Evolutionary conservation across 768 basidiomycete species (phyloP), one percentile per base, ranked within the genome.

Genomic region (Phlebiopsis flavidoalba): DNA sequence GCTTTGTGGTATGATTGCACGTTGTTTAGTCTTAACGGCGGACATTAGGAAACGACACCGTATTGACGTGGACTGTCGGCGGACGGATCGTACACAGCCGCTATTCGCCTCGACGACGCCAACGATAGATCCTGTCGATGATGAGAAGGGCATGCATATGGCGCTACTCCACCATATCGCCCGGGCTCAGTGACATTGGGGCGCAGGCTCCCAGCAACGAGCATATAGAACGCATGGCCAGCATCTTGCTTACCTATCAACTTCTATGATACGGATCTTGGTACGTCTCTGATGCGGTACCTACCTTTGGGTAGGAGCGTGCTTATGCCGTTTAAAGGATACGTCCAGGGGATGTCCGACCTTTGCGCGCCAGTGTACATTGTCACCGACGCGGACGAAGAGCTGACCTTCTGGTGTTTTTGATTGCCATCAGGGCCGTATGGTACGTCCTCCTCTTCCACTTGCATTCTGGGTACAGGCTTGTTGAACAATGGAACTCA

Each of bases 311-410:
- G 22, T 24, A 26, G 17, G 45, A 22, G 50, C 15, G 24, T 62
- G 31, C 14, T 57, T 52, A 59, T 43, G 36, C 17, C 31, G 51
- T 24, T 53, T 50, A 31, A 62, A 89, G 94, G 95, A 31, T 98
- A 98, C 71, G 97, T 98, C 5, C 97, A 98, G 73, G 97, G 97
- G 35, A 98, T 98, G 97, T 94, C 92, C 2, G 97, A 99, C 73
- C 82, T 99, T 14, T 91, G 92, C 66, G 89, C 93, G 3, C 97
- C 97, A 12, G 75, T 98, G 6, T 98, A 98, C 69, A 88, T 98
- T 24, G 91, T 95, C 15, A 87, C 92, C 83, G 87, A 82, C 56
- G 91, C 86, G 7, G 89, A 97, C 64, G 95, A 96, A 68, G 90
- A 89, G 57, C 74, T 93, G 74, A 93, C 92, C 1, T 98, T 98